Base-by-base conservation (phyloP, 768 basidiomycete genomes). In the Ramaria sp. region DNA sequence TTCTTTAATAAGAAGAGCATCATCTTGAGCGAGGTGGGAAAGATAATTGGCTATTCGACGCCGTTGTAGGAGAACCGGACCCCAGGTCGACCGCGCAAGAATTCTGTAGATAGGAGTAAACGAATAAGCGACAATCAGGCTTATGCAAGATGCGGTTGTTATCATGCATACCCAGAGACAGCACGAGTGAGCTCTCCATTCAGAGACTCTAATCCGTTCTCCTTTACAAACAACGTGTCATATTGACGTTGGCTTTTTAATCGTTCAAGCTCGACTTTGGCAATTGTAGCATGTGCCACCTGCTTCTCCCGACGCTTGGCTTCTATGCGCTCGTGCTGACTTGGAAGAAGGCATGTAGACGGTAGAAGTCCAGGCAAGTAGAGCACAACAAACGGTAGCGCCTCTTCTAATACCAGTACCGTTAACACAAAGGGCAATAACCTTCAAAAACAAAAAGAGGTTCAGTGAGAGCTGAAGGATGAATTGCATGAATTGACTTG, bases 321-420 rank as follows among this genome's bases (percentile, higher is more conserved):
- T 67, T 74, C 65, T 71, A 85, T 74, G 71, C 91, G 71, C 72
- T 84, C 67, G 38, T 77, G 81, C 70, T 93, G 91, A 12, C 86
- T 83, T 1, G 91, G 87, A 5, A 93, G 78, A 54, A 92, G 76
- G 65, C 89, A 91, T 0, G 91, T 92, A 2, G 89, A 91, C 0
- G 91, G 91, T 27, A 93, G 80, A 72, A 90, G 77, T 65, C 78
- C 80, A 1, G 91, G 91, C n/a, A 80, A 83, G 64, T 88, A 92
- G 59, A 93, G 79, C 27, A 88, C 88, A 60, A 91, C 79, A 60
- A 93, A 75, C 13, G 91, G 91, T 55, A 93, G 79, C 34, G 86
- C 66, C 68, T 93, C 91, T 68, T 93, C 91, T 0, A 89, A 72
- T 13, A 91, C 67, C 27, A 88, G 66, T 30, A 89, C 76, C 58